phyloP scores from a whole-genome alignment of 108 stramenopile species.

The Aurantiochytrium sp. region DNA sequence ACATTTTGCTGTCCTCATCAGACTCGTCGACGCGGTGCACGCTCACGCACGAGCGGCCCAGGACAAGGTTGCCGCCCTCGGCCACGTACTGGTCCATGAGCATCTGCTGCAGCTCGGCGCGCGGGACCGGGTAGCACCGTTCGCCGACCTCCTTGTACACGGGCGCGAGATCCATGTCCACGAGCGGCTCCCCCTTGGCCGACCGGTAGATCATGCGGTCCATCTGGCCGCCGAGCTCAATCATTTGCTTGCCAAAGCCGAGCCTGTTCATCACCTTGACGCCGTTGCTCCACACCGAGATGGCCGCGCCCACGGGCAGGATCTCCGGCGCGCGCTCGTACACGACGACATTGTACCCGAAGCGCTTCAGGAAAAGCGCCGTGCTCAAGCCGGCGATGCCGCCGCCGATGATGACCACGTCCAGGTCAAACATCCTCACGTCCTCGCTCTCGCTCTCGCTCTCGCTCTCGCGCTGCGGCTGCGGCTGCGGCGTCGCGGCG shows the following conservation, averaged over 20 bases:
- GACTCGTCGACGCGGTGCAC: not conserved
- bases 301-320: conserved; percentile 29
- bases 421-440: not conserved
- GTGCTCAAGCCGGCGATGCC: conserved; percentile 26
- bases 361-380: conserved; percentile 9
- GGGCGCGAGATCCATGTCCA: not conserved
- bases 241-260: not conserved
- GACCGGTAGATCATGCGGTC: not conserved
- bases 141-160: conserved; percentile 27
- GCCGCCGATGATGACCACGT: conserved; percentile 19
- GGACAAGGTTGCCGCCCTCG: not conserved
- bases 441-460: not conserved
- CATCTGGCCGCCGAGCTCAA: conserved; percentile 14
- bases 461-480: not conserved
- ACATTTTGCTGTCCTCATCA: not conserved
- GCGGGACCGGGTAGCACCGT: conserved; percentile 3
- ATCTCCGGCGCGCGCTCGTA: conserved; percentile 21
- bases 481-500: not conserved
- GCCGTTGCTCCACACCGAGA: conserved; percentile 28
- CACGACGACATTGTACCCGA: not conserved
- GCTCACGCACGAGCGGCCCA: conserved; percentile 13
- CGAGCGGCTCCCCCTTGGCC: not conserved
- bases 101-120: conserved; percentile 14
- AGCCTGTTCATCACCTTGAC: conserved; percentile 26
- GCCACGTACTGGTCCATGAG: conserved; percentile 25